Evolutionary conservation across 2,329 filamentous ascomycete genomes (phyloP).

Genomic region (Sclerotinia sclerotiorum): DNA sequence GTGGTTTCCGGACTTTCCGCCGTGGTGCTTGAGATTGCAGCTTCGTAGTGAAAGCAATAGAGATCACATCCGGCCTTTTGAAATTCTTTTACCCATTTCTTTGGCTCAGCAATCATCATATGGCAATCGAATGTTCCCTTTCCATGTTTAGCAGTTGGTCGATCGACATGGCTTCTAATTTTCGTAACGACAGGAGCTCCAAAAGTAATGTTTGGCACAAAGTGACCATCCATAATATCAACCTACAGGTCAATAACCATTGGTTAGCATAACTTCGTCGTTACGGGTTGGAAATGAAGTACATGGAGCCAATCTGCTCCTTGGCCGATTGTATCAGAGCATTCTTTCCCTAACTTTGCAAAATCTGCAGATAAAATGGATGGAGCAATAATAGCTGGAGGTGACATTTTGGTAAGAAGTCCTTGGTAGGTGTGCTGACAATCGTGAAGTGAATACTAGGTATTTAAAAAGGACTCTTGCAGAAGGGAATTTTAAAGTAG

Average conservation of each 20-base stretch:
- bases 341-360: conserved; percentile 81
- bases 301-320: conserved; percentile 69
- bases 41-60: conserved; percentile 99
- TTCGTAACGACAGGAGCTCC: conserved; percentile 93
- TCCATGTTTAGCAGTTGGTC: conserved; percentile 66
- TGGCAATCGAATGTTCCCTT: conserved; percentile 98
- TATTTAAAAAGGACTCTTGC: neutral
- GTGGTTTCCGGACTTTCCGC: conserved; percentile 74
- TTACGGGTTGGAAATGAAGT: neutral
- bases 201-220: conserved; percentile 98
- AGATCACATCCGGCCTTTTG: conserved; percentile 91
- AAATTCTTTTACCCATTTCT: conserved; percentile 98
- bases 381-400: conserved; percentile 90
- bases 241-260: conserved; percentile 46
- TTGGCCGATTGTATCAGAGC: conserved; percentile 78
- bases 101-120: conserved; percentile 99
- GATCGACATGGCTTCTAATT: conserved; percentile 82
- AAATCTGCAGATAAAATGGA: conserved; percentile 99
- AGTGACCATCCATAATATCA: conserved; percentile 98
- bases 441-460: neutral
- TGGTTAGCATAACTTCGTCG: neutral
- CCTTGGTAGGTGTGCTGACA: conserved; percentile 12
- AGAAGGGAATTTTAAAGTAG: neutral
- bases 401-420: conserved; percentile 61
- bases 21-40: conserved; percentile 77